Evolutionary conservation across 2,329 filamentous ascomycete species (phyloP).

Genomic region (Exophiala lecanii-corni): DNA sequence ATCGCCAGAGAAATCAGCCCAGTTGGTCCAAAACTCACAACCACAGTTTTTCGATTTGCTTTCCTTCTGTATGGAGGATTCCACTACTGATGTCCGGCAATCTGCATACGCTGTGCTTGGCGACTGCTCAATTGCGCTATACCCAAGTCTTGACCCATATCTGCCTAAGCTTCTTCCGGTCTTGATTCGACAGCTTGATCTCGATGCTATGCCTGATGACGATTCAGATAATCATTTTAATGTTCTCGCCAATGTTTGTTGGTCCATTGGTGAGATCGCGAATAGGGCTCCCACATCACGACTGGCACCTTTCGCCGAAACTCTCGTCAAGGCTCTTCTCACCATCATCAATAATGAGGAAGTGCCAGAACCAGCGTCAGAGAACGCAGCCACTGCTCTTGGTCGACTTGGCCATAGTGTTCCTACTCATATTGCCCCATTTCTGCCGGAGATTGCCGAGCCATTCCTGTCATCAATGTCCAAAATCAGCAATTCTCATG

Average conservation of each 20-base stretch:
- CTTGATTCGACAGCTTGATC: slow-evolving; percentile 80
- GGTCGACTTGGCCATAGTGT: slow-evolving; percentile 81
- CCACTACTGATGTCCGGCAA: slow-evolving; percentile 86
- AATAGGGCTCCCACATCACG: slow-evolving; percentile 65
- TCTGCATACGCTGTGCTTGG: slow-evolving; percentile 93
- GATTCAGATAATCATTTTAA: slow-evolving; percentile 81
- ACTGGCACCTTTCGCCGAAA: slow-evolving; percentile 62
- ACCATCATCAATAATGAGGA: slow-evolving; percentile 80
- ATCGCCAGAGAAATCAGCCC: slow-evolving; percentile 65
- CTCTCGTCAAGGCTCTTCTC: slow-evolving; percentile 70
- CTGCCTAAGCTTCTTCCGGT: slow-evolving; percentile 69
- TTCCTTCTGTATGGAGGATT: slow-evolving; percentile 86
- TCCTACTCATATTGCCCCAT: slow-evolving; percentile 69
- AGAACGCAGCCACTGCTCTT: slow-evolving; percentile 91
- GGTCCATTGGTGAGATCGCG: slow-evolving; percentile 90
- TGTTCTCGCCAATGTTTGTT: slow-evolving; percentile 97
- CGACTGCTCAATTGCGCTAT: slow-evolving; percentile 91
- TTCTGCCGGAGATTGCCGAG: slow-evolving; percentile 73
- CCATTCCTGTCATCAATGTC: slow-evolving; percentile 78
- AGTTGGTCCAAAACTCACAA: slow-evolving; percentile 69
- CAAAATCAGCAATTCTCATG: slow-evolving; percentile 80
- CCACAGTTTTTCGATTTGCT: slow-evolving; percentile 87
- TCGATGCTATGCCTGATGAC: slow-evolving; percentile 70
- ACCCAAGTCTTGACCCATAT: slow-evolving; percentile 70
- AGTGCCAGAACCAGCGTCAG: slow-evolving; percentile 79